These are phyloP conservation scores for Solanum hybrid DNA, from an alignment of 305 asterid genomes.

Conservation along the genomic window DNA sequence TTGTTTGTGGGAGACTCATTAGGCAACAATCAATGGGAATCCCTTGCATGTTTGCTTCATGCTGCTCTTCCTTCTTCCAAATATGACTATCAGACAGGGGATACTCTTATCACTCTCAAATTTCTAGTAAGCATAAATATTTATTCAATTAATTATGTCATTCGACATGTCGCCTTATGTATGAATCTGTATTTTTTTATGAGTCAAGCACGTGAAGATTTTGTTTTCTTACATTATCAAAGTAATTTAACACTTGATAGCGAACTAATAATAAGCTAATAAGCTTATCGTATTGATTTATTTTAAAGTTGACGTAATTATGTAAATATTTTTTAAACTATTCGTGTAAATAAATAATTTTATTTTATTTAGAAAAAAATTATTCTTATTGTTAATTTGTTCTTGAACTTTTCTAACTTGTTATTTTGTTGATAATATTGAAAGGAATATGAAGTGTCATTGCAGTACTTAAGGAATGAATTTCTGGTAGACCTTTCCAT, in stretches of 20 bases:
- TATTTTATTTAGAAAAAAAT: neutral
- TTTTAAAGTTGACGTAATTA: neutral
- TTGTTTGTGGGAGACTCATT: constrained; percentile 16
- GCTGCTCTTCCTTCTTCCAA: neutral
- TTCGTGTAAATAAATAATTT: neutral
- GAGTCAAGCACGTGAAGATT: neutral
- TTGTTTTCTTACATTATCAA: neutral
- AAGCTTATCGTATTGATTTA: neutral
- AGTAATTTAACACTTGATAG: neutral
- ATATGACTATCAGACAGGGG: neutral
- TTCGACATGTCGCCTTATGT: too few species aligned
- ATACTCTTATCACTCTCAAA: neutral
- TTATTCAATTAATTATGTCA: too few species aligned
- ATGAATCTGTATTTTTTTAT: too few species aligned
- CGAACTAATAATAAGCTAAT: neutral
- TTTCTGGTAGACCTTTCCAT: too few species aligned
- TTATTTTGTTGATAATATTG: neutral
- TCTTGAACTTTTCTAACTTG: neutral
- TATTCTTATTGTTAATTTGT: neutral
- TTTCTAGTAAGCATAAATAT: neutral
- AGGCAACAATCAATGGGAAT: constrained; percentile 8
- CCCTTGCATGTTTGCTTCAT: constrained; percentile 11
- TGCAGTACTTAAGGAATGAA: neutral
- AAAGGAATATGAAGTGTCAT: neutral
- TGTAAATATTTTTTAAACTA: neutral